These are phyloP conservation scores for Saxophila tyrrhenica DNA, from an alignment of 495 filamentous ascomycete genomes.

Conservation along the genomic window DNA sequence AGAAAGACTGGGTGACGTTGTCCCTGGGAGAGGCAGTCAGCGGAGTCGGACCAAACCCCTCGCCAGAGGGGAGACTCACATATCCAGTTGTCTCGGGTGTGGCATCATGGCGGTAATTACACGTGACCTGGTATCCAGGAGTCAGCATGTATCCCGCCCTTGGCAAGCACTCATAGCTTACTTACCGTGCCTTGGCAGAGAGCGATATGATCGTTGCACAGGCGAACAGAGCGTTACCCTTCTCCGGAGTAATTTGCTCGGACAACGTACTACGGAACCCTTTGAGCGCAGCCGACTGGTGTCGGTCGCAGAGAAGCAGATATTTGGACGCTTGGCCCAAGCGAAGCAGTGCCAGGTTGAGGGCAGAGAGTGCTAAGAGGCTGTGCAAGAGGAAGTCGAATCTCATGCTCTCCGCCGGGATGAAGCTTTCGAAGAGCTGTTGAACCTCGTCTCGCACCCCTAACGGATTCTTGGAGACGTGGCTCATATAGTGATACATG, in stretches of 20 bases:
- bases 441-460: background rate
- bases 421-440: constrained; percentile 1
- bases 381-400: constrained; percentile 17
- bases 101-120: background rate
- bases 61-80: no score
- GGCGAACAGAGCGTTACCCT: constrained; percentile 9
- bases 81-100: background rate
- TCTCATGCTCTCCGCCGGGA: constrained; percentile 7
- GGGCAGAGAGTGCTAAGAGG: constrained; percentile 14
- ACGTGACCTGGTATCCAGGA: background rate
- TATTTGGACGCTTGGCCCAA: background rate
- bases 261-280: constrained; percentile 7
- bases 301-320: constrained; percentile 7
- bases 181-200: constrained; percentile 1
- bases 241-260: background rate
- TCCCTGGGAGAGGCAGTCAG: background rate
- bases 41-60: background rate
- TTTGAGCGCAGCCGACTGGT: constrained; percentile 7
- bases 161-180: no score
- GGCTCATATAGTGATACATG: constrained; percentile 12
- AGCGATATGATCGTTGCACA: constrained; percentile 1
- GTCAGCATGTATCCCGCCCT: no score
- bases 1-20: background rate
- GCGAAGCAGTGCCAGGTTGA: constrained; percentile 8
- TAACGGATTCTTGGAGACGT: background rate